phyloP scores from a whole-genome alignment of 192 early-diverging fungal genomes.

The Coemansia sp. region DNA sequence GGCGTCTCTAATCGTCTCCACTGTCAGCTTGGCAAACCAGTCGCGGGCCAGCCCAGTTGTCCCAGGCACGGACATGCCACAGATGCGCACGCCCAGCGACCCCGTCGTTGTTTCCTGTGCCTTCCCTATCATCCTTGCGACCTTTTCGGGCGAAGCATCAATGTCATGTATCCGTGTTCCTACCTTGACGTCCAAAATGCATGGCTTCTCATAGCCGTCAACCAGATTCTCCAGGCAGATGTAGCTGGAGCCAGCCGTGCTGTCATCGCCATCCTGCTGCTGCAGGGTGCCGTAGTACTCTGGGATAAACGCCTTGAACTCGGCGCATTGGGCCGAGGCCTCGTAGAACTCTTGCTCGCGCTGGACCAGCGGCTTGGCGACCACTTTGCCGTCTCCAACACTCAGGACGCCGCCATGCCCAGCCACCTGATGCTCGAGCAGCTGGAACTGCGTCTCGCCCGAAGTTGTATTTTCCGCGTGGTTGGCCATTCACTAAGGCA shows the following conservation, averaged over 20 bases:
- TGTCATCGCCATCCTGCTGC: constrained; percentile 8
- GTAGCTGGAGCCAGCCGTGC: constrained; percentile 21
- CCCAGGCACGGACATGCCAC: constrained; percentile 67
- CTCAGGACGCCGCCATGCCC: constrained; percentile 74
- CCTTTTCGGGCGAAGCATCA: constrained; percentile 72
- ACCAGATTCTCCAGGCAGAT: constrained; percentile 81
- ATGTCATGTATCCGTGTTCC: constrained; percentile 76
- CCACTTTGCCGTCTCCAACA: constrained; percentile 60
- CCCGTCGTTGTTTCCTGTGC: constrained; percentile 68
- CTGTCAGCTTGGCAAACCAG: constrained; percentile 26
- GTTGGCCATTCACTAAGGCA: background rate
- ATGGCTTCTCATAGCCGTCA: constrained; percentile 66
- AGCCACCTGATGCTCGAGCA: constrained; percentile 74
- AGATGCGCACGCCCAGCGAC: constrained; percentile 65
- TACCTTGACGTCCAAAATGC: constrained; percentile 86
- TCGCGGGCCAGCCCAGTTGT: constrained; percentile 7
- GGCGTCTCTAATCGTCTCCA: constrained; percentile 57
- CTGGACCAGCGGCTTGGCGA: constrained; percentile 68
- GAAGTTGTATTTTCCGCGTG: background rate
- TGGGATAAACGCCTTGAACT: constrained; percentile 64
- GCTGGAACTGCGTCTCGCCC: constrained; percentile 6
- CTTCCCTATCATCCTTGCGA: constrained; percentile 60
- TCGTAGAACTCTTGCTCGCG: constrained; percentile 79
- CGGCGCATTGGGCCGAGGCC: constrained; percentile 41
- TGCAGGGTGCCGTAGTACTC: constrained; percentile 64